Percentiles rank a stretch among this genome's conserved stretches.
Conservation (phyloP, 108 stramenopile species). For the Epithemia pelagica region DNA sequence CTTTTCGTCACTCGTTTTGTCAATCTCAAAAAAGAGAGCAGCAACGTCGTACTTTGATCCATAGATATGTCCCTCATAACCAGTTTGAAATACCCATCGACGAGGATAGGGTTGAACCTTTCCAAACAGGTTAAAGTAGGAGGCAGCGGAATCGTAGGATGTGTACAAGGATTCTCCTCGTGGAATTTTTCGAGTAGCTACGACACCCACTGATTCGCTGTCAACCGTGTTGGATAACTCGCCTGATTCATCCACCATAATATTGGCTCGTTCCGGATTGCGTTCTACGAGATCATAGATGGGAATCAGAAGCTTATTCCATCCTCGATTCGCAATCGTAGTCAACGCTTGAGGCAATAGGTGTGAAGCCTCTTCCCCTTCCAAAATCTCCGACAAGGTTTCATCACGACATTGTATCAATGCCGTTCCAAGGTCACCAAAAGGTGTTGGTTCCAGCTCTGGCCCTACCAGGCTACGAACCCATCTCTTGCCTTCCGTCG, state of each 20-base stretch:
- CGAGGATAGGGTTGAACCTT: conserved; percentile 72
- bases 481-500: not conserved
- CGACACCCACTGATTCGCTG: conserved; percentile 13
- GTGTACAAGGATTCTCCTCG: conserved; percentile 53
- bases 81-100: conserved; percentile 44
- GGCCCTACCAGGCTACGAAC: not conserved
- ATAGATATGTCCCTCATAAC: not conserved
- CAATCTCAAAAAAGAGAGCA: not conserved
- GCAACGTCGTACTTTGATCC: not conserved
- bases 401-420: no score
- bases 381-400: no score
- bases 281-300: conserved; percentile 54
- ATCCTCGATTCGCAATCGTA: conserved; percentile 41
- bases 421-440: not conserved
- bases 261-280: conserved; percentile 15
- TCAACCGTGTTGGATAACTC: not conserved
- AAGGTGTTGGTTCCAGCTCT: not conserved
- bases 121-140: conserved; percentile 45
- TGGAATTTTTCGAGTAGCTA: conserved; percentile 29
- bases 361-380: no score
- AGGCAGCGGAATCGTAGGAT: conserved; percentile 26
- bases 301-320: conserved; percentile 66
- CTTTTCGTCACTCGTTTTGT: not conserved
- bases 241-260: conserved; percentile 6
- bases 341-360: conserved; percentile 26